Evolutionary conservation across 208 protist genomes (phyloP), one percentile per base, ranked within the genome.

Genomic region (Crithidia thermophila): DNA sequence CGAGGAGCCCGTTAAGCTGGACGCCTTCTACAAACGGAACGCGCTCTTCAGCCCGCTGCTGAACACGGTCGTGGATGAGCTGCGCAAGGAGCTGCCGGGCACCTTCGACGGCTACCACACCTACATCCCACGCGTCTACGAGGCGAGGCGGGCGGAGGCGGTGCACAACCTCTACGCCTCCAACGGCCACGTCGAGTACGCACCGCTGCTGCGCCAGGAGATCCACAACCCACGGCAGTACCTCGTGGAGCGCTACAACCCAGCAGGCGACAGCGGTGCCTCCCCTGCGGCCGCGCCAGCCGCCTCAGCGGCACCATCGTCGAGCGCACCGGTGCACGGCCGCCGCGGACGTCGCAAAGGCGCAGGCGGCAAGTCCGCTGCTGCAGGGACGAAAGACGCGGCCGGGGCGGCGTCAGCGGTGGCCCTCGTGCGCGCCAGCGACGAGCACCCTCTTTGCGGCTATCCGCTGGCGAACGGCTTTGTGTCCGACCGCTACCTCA

Each of bases 121-220:
- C 14, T 94, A 91, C 63, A 63, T 80, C 11, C 88, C 88, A 14
- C 57, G 52, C 25, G 61, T 82, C 27, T 94, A 83, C 59, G 81
- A 87, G 62, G 36, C 57, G 14, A 64, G 55, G 36, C 79, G 84
- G 23, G 56, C 72, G 4, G 63, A 55, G 16, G 75, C 91, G 55
- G 72, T 94, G 55, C 67, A 90, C 16, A 94, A 90, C 67, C 51
- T 94, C 18, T 94, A 91, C 62, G 62, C 72, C 9, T 94, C 85
- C 5, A 94, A 94, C 67, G 88, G 88, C 33, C 87, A 74, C 65
- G 77, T 94, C 37, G 81, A 85, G 39, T 94, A 94, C 62, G 62
- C 72, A 8, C 31, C 68, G 18, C 71, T 94, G 30, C 88, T 77
- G 56, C 40, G 57, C 20, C 63, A 84, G 30, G 83, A 75, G 6